Conservation (phyloP, 202 grass and related monocot genomes). For the Panicum hallii region DNA sequence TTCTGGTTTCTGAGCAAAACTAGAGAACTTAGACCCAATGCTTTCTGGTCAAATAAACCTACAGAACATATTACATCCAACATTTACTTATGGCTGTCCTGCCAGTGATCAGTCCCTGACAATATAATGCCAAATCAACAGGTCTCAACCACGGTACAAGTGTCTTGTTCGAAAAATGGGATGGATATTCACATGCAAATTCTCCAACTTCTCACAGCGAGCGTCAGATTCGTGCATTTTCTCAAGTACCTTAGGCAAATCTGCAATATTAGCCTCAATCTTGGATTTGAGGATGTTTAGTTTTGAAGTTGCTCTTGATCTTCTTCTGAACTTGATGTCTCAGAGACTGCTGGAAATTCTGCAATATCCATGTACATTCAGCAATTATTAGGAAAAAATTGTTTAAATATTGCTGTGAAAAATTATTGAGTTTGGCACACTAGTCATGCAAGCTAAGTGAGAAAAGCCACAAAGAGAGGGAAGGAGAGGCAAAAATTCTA, state of each 20-base stretch:
- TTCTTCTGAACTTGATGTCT: neutral
- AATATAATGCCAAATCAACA: neutral
- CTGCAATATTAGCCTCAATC: constrained; percentile 37
- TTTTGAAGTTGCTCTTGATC: constrained; percentile 25
- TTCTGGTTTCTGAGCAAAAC: neutral
- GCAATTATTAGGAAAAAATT: constrained; percentile 6
- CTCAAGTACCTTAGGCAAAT: constrained; percentile 43
- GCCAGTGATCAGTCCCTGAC: constrained; percentile 15
- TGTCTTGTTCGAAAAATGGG: constrained; percentile 49
- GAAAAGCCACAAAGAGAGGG: neutral
- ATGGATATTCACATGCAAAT: constrained; percentile 32
- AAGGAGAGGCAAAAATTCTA: neutral
- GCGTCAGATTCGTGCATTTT: constrained; percentile 39
- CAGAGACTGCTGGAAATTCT: constrained; percentile 1
- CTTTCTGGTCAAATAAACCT: constrained; percentile 36
- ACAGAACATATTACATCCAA: constrained; percentile 17
- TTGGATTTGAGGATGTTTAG: constrained; percentile 44
- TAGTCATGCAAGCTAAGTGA: constrained; percentile 7
- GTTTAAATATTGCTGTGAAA: neutral
- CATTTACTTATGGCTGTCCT: neutral
- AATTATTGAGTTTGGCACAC: neutral
- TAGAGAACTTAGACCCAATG: constrained; percentile 1
- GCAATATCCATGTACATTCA: constrained; percentile 30
- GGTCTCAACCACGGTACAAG: constrained; percentile 27
- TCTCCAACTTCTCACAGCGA: constrained; percentile 36